Evolutionary conservation across 495 filamentous ascomycete genomes (phyloP), one percentile per base, ranked within the genome.

Genomic region (Durotheca rogersii): DNA sequence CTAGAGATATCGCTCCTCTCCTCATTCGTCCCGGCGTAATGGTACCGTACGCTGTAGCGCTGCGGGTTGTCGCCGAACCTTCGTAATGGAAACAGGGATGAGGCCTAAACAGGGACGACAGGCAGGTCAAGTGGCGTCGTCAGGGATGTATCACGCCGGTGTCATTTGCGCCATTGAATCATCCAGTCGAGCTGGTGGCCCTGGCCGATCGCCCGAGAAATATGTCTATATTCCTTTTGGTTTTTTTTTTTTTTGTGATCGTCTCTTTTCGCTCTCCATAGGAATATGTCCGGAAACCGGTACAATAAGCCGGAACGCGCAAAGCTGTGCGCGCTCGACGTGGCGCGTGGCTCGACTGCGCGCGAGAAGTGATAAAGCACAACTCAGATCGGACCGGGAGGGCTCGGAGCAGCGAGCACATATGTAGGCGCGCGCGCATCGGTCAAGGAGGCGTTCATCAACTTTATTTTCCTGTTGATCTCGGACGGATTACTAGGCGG

Each of bases 51-150:
- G 50, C 56, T 32, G 50, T 59, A 58, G 55, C 47, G 34, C 50
- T 58, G 55, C 56, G 51, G 51, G 56, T 59, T 59, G 56, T 54
- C 51, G 56, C 50, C 50, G 56, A 59, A 59, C 50, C 35, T 59
- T 59, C 45, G 50, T 51, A 44, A 54, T 51, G 35, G 56, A 54
- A 53, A 45, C 56, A 59, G 56, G 56, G 56, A 59, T 59, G 25
- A 41, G 41, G 36, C 56, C 56, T 50, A 54, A 59, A 43, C 37
- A 54, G 40, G 50, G 56, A 51, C 50, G 30, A 46, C 43, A 31
- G 50, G 38, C 36, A 54, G 56, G 53, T 54, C 50, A 51, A 50
- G 50, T 54, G 56, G 56, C 56, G 46, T 47, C 56, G 44, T 59
- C 50, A 50, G 54, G 56, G 56, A 35, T 59, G 46, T 29, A 34